phyloP scores from a whole-genome alignment of 2,329 filamentous ascomycete genomes.

The Xylaria multiplex region DNA sequence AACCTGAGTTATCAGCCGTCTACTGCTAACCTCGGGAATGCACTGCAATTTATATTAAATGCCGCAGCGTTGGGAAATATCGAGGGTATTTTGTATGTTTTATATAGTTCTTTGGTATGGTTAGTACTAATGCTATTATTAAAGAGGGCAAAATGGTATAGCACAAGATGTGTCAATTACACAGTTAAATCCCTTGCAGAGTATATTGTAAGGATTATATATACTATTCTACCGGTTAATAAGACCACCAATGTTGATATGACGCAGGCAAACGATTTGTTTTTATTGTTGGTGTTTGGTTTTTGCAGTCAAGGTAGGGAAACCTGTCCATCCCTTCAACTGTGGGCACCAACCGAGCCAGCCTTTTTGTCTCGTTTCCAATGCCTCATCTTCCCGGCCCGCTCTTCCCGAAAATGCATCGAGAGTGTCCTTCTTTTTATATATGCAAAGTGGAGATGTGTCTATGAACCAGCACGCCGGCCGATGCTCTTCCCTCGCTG shows the following conservation, averaged over 20 bases:
- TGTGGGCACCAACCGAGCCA: constrained; percentile 24
- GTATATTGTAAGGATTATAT: constrained; percentile 12
- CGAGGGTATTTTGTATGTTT: too few species aligned
- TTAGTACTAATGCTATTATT: too few species aligned
- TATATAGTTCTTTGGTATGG: too few species aligned
- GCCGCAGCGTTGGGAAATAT: neutral
- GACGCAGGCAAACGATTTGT: constrained; percentile 9
- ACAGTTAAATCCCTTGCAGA: neutral
- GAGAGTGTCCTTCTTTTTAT: constrained; percentile 34
- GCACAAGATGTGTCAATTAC: too few species aligned
- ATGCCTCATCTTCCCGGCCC: constrained; percentile 25
- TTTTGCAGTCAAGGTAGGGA: constrained; percentile 11
- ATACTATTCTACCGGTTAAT: constrained; percentile 28
- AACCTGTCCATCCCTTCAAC: constrained; percentile 11
- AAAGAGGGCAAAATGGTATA: too few species aligned
- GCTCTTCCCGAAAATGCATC: constrained; percentile 37
- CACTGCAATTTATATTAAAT: neutral
- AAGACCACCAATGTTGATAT: neutral
- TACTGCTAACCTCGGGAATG: too few species aligned
- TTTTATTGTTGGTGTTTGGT: too few species aligned
- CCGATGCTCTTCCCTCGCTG: constrained; percentile 40
- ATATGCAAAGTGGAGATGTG: constrained; percentile 62
- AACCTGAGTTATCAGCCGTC: too few species aligned
- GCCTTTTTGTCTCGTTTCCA: constrained; percentile 24
- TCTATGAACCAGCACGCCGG: constrained; percentile 54